Percentiles rank a stretch among this genome's conserved stretches.
Evolutionary conservation across 148 eudicot genomes (phyloP).

Genomic region (Pharnaceum exiguum): DNA sequence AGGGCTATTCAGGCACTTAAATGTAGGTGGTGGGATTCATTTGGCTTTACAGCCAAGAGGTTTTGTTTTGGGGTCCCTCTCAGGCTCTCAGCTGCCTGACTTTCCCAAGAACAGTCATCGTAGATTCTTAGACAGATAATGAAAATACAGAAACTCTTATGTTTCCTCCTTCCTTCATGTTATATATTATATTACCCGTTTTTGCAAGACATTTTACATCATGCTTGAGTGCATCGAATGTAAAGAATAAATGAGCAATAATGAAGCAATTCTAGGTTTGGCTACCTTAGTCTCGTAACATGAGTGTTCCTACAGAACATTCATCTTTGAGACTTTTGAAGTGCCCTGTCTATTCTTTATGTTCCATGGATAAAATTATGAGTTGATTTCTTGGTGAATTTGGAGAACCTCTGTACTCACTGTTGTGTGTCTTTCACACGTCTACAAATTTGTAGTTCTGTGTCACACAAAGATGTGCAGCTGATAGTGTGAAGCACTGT

Average conservation of each 20-base stretch:
- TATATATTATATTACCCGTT: slow-evolving; percentile 13
- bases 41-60: slow-evolving; percentile 3
- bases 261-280: too few relatives aligned
- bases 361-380: too few relatives aligned
- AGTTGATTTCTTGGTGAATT: too few relatives aligned
- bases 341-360: background rate
- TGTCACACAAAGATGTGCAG: too few relatives aligned
- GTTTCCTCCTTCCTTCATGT: slow-evolving; percentile 3
- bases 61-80: slow-evolving; percentile 6
- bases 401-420: too few relatives aligned
- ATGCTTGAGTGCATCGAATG: too few relatives aligned
- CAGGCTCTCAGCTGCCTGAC: slow-evolving; percentile 12
- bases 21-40: slow-evolving; percentile 7
- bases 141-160: background rate
- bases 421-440: too few relatives aligned
- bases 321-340: background rate
- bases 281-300: background rate
- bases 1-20: background rate
- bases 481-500: too few relatives aligned
- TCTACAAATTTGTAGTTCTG: too few relatives aligned
- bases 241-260: too few relatives aligned
- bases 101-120: background rate
- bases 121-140: background rate
- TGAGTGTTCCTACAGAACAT: slow-evolving; percentile 7
- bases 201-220: background rate